These are phyloP conservation scores for Helichrysum umbraculigerum DNA, from an alignment of 129 eudicot genomes.

Conservation along the genomic window DNA sequence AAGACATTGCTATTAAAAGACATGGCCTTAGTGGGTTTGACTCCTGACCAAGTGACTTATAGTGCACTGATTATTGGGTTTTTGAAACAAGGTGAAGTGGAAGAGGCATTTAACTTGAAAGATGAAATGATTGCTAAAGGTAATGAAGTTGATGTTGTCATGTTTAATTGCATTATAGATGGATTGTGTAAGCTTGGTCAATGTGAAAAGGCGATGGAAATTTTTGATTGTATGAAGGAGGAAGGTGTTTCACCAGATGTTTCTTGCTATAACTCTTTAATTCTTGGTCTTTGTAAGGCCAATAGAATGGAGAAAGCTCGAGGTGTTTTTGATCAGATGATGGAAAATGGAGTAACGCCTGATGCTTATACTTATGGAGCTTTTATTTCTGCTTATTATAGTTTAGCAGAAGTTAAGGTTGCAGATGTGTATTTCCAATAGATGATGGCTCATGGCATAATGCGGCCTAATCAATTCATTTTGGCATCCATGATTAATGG, in stretches of 20 bases:
- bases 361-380: neutral
- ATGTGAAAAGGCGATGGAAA: neutral
- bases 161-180: neutral
- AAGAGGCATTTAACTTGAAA: neutral
- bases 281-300: neutral
- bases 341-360: neutral
- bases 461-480: neutral
- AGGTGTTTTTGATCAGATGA: neutral
- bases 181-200: constrained; percentile 1
- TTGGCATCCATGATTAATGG: neutral
- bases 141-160: neutral
- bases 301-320: neutral
- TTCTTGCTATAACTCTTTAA: neutral
- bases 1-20: neutral
- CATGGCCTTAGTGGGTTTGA: neutral
- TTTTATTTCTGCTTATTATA: constrained; percentile 1
- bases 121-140: neutral
- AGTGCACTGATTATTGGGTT: neutral
- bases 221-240: neutral
- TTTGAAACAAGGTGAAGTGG: neutral
- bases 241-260: neutral
- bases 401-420: neutral
- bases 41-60: neutral
- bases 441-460: neutral
- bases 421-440: neutral